Evolutionary conservation across 345 rosid genomes (phyloP).

Genomic region (Eucalyptus marginata): DNA sequence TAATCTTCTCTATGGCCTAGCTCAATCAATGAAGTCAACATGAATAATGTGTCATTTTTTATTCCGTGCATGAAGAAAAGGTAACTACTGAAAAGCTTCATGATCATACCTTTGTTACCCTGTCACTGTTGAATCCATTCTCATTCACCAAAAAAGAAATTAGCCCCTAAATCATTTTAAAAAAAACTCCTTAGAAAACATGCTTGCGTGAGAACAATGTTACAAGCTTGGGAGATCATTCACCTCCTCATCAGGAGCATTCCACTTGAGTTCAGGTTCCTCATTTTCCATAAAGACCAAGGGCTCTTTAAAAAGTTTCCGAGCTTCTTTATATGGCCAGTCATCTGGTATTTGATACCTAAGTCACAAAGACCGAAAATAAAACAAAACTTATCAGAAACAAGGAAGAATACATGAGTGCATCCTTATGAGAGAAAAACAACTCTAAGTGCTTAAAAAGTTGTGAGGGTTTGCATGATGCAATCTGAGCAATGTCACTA

Average conservation of each 20-base stretch:
- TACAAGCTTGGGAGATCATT: neutral
- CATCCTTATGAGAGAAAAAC: neutral
- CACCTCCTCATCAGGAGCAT: constrained; percentile 86
- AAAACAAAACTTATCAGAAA: neutral
- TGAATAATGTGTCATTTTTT: neutral
- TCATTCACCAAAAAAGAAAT: constrained; percentile 65
- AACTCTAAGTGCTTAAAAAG: neutral
- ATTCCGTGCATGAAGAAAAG: neutral
- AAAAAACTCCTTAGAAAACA: neutral
- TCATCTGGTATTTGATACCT: constrained; percentile 82
- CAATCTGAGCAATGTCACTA: neutral
- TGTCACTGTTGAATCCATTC: constrained; percentile 85
- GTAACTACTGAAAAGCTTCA: neutral
- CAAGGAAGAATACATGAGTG: neutral
- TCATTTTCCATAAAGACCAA: constrained; percentile 38
- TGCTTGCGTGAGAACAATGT: neutral
- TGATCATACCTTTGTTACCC: constrained; percentile 65
- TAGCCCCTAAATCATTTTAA: neutral
- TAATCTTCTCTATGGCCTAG: constrained; percentile 91
- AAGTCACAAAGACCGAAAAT: neutral
- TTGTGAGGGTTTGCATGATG: neutral
- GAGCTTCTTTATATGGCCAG: constrained; percentile 90
- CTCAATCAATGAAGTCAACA: neutral
- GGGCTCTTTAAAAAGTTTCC: constrained; percentile 74
- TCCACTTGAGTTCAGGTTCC: constrained; percentile 75